Percentiles rank a stretch among this genome's conserved stretches.
These are phyloP conservation scores for Nepenthes mirabilis DNA, from an alignment of 148 eudicot species.

Conservation along the genomic window DNA sequence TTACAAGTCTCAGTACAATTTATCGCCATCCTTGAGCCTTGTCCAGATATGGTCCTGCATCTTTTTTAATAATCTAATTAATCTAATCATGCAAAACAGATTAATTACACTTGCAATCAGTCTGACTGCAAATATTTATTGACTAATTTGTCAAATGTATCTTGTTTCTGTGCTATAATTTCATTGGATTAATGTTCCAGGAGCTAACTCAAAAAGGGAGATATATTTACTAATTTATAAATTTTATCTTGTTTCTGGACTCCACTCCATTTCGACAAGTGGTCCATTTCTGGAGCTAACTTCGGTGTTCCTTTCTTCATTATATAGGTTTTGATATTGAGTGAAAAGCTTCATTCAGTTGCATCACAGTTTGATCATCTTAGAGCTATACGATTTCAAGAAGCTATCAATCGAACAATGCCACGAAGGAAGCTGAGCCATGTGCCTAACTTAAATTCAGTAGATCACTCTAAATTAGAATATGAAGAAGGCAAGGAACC, in stretches of 20 bases:
- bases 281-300: background rate
- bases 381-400: constrained; percentile 87
- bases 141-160: no score
- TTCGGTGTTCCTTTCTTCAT: background rate
- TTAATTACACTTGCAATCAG: no score
- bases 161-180: no score
- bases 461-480: constrained; percentile 19
- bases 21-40: no score
- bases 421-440: constrained; percentile 67
- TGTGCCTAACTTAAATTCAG: constrained; percentile 14
- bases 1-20: no score
- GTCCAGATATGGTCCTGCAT: no score
- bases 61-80: no score
- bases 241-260: background rate
- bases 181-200: no score
- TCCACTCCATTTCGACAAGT: background rate
- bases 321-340: constrained; percentile 76
- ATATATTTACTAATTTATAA: no score
- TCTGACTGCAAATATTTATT: no score
- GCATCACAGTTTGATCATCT: constrained; percentile 88
- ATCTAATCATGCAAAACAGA: no score
- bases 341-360: constrained; percentile 85
- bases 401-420: constrained; percentile 53
- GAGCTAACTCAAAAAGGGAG: no score
- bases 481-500: constrained; percentile 31